Evolutionary conservation across 495 filamentous ascomycete species (phyloP), one percentile per base, ranked within the genome.

Genomic region (Penicillium atrosanguineum): DNA sequence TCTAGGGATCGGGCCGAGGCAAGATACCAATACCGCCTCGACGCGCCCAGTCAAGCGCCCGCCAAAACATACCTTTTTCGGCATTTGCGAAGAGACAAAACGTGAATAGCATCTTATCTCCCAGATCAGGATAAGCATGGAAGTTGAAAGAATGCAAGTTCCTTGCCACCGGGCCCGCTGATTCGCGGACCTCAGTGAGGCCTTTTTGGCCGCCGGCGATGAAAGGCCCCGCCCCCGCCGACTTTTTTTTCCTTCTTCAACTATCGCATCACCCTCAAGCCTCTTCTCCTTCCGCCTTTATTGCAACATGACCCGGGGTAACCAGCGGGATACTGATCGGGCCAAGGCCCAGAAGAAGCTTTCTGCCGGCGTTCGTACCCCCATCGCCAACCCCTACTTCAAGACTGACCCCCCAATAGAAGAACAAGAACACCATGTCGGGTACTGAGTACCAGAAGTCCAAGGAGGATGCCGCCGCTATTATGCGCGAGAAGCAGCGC

Each of bases 401-500:
- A 28, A 16, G 16, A 41, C 48, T 57, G 44, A 63, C 43, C 45
- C 46, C 23, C 46, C 37, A 59, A 60, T 66, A 95, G 90, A 92
- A 91, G 72, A 54, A 58, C 31, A 81, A 78, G 58, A 87, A 81
- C 57, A 73, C 41, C 20, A 69, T 83, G 72, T 46, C 68, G 60
- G 91, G 91, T 28, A 75, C 76, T 29, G 84, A 94, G 68, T 85
- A 85, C 67, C 76, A 80, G 56, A 82, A 82, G 48, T 77, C 85
- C 45, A 92, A 91, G 73, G 90, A 95, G 65, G 73, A 81, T 36
- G 81, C 82, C 45, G 91, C 92, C 19, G 78, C 80, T 36, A 91
- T 89, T 69, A 97, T 97, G 92, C 82, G 88, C 36, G 81, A 87
- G 71, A 97, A 97, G 80, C 92, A 97, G 73, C 80, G 76, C 55